Conservation (phyloP, 768 basidiomycete species). For the Hericium rajendrae region DNA sequence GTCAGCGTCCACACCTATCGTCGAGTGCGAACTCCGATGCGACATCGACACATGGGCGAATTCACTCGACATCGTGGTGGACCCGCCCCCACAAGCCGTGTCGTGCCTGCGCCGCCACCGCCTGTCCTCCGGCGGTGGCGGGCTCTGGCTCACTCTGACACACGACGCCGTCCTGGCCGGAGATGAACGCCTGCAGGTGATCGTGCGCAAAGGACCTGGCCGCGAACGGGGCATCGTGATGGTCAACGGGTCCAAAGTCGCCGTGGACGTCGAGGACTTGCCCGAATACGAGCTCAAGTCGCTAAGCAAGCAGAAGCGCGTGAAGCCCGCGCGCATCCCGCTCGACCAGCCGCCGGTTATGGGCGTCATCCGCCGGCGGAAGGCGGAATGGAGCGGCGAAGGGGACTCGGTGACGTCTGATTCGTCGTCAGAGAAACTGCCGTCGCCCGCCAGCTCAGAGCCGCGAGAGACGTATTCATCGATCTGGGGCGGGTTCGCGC, state of each 20-base stretch:
- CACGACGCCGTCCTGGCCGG: conserved; percentile 75
- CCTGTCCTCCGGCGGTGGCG: conserved; percentile 80
- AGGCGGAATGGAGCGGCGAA: conserved; percentile 64
- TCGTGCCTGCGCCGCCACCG: conserved; percentile 81
- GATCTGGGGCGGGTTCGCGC: conserved; percentile 44
- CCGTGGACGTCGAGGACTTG: conserved; percentile 84
- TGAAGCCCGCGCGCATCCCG: conserved; percentile 79
- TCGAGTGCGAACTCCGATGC: conserved; percentile 88
- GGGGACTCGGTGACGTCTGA: conserved; percentile 13
- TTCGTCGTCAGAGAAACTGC: background rate
- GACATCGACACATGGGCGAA: conserved; percentile 85
- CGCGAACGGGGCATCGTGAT: conserved; percentile 73
- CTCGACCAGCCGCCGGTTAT: conserved; percentile 88
- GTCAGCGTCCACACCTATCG: conserved; percentile 31
- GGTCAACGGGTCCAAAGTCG: conserved; percentile 80
- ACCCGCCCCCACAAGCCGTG: conserved; percentile 82
- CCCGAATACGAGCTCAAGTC: conserved; percentile 79
- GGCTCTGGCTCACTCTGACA: conserved; percentile 86
- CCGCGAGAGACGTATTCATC: conserved; percentile 13
- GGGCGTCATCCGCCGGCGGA: conserved; percentile 55
- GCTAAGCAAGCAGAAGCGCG: conserved; percentile 73
- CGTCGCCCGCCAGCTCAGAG: background rate
- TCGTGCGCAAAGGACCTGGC: conserved; percentile 63
- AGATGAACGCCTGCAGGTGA: conserved; percentile 64
- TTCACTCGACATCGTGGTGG: conserved; percentile 80